Base-by-base conservation (phyloP, 371 early-diverging fungal species). In the Haplosporangium sp. region DNA sequence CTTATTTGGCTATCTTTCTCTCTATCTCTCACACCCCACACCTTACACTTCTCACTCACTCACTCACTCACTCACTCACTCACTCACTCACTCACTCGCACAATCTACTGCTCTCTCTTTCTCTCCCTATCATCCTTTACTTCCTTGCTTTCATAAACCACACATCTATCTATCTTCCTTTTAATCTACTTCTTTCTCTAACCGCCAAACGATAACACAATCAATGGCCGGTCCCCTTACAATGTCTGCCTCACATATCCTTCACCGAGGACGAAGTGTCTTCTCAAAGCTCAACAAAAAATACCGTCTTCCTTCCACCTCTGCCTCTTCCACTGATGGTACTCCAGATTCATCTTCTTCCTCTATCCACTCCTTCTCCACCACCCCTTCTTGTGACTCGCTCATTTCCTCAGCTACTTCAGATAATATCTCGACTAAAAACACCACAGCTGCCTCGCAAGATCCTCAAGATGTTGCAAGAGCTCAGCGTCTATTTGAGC, bases 211-310 rank as follows among this genome's bases (percentile, higher is more conserved):
- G 27, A 65, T 65, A 20, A 47, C 56, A 40, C 61, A 60, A 53
- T 63, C 67, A 53, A 70, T 70, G 71, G 67, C 59, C 63, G 63
- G 67, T 67, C 70, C 69, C 71, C 52, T 74, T 44, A 62, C 69
- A 45, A 77, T 77, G 77, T 77, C 77, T 11, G 74, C 81, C 44
- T 27, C 27, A 27, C 74, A 74, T 55, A 74, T 79, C 47, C 38
- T 79, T 20, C 74, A 74, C 58, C 67, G 74, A 42, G 74, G 81
- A 56, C 74, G 81, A 37, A 67, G 74, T 40, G 81, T 74, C 63
- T 68, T 79, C 59, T 79, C 74, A 5, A 79, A 79, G 59, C 68
- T 79, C 68, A 79, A 79, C 74, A 79, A 74, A 60, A 79, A 74
- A 55, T 79, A 71, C 65, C 58, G 71, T 19, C 50, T 73, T 37